A percentile compares a stretch with the other conserved stretches of the same genome.
phyloP scores from a whole-genome alignment of 2,329 filamentous ascomycete genomes.

The Ciborinia camelliae region DNA sequence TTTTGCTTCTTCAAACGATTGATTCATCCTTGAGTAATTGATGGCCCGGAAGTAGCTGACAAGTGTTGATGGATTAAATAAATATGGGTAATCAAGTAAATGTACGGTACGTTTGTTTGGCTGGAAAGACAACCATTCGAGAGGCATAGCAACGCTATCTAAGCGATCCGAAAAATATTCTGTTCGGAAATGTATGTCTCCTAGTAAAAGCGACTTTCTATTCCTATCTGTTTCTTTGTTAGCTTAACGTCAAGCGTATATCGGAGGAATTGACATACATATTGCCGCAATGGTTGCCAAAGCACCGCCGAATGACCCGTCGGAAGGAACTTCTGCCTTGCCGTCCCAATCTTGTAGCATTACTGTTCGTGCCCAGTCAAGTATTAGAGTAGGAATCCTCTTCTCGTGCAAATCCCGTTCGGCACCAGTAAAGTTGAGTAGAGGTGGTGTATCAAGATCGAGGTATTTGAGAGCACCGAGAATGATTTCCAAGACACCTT shows the following conservation, averaged over 20 bases:
- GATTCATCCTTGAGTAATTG: slow-evolving; percentile 83
- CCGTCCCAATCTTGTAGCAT: slow-evolving; percentile 81
- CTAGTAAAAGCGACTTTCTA: slow-evolving; percentile 60
- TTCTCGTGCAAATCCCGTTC: slow-evolving; percentile 57
- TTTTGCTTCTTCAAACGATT: slow-evolving; percentile 67
- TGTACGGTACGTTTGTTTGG: slow-evolving; percentile 64
- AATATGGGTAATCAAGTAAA: slow-evolving; percentile 73
- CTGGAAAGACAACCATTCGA: slow-evolving; percentile 63
- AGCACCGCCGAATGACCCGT: slow-evolving; percentile 72
- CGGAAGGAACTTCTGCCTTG: slow-evolving; percentile 63
- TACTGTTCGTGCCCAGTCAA: slow-evolving; percentile 72
- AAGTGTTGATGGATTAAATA: slow-evolving; percentile 70
- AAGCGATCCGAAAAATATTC: slow-evolving; percentile 74
- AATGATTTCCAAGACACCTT: slow-evolving; percentile 30
- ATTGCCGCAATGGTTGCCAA: slow-evolving; percentile 69
- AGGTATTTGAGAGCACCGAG: slow-evolving; percentile 45
- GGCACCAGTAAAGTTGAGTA: slow-evolving; percentile 48
- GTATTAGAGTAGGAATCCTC: slow-evolving; percentile 52
- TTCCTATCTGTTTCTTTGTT: slow-evolving; percentile 52
- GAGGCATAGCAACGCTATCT: slow-evolving; percentile 70
- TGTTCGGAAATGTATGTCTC: slow-evolving; percentile 67
- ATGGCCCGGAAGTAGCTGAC: slow-evolving; percentile 84
- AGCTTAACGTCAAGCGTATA: slow-evolving; percentile 8
- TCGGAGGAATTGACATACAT: slow-evolving; percentile 50
- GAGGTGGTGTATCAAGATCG: slow-evolving; percentile 32